phyloP scores from a whole-genome alignment of 176 grass and related monocot species.

The Phoenix roebelenii region DNA sequence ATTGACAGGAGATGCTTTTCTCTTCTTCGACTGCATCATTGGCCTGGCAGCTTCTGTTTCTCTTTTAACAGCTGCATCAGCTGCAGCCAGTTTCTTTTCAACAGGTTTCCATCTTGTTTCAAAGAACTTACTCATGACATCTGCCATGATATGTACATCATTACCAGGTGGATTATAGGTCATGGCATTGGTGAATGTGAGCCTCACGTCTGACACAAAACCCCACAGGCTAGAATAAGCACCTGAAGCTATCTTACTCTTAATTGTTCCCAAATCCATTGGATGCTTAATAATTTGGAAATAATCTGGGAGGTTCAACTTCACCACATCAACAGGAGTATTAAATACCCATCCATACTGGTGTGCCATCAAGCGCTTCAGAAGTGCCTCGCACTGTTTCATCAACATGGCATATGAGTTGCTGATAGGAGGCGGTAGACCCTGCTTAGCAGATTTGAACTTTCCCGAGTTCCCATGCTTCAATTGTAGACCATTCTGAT shows the following conservation, averaged over 20 bases:
- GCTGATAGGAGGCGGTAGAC: not conserved
- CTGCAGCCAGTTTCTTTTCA: slow-evolving; percentile 60
- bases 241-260: slow-evolving; percentile 45
- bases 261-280: slow-evolving; percentile 83
- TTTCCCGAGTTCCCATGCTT: slow-evolving; percentile 40
- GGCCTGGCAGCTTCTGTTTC: not conserved
- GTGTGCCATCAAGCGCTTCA: slow-evolving; percentile 88
- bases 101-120: slow-evolving; percentile 72
- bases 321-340: slow-evolving; percentile 58
- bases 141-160: slow-evolving; percentile 70
- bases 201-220: slow-evolving; percentile 82
- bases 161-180: slow-evolving; percentile 79
- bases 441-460: slow-evolving; percentile 34
- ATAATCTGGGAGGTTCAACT: slow-evolving; percentile 92
- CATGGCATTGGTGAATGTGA: slow-evolving; percentile 82
- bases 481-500: slow-evolving; percentile 20
- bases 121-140: slow-evolving; percentile 68
- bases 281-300: slow-evolving; percentile 70
- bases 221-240: slow-evolving; percentile 47
- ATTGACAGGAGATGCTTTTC: slow-evolving; percentile 36
- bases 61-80: slow-evolving; percentile 2
- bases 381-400: slow-evolving; percentile 66
- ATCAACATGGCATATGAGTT: slow-evolving; percentile 26
- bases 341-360: slow-evolving; percentile 70
- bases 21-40: slow-evolving; percentile 46